These are phyloP conservation scores for Cercospora sp. DNA, from an alignment of 2,329 filamentous ascomycete genomes.

Conservation along the genomic window DNA sequence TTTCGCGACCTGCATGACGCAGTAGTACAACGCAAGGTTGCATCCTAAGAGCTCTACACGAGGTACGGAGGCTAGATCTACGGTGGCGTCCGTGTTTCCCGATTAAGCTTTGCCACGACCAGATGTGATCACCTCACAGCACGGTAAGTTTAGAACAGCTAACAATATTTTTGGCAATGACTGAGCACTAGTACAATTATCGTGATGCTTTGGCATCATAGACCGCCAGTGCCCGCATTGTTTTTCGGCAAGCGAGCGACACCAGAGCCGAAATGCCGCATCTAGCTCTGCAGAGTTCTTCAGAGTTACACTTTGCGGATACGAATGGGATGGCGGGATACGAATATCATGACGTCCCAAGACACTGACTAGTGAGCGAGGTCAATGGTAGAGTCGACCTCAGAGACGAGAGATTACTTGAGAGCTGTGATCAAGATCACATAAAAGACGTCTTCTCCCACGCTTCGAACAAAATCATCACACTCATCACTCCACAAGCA, in stretches of 20 bases:
- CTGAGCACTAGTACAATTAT: background rate
- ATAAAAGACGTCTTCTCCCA: background rate
- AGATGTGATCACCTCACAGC: background rate
- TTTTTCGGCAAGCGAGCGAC: background rate
- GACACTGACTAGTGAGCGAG: background rate
- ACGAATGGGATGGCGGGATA: background rate
- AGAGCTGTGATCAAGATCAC: background rate
- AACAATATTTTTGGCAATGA: background rate
- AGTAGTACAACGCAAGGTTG: background rate
- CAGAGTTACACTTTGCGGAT: background rate
- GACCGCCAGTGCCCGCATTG: background rate
- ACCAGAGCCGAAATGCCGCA: background rate
- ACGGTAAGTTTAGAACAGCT: background rate
- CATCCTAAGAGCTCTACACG: constrained; percentile 11
- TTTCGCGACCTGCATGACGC: background rate
- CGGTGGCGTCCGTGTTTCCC: constrained; percentile 4
- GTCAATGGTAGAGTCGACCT: background rate
- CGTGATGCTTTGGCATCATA: background rate
- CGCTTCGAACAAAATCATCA: background rate
- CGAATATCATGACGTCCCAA: constrained; percentile 7
- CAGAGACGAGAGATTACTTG: background rate
- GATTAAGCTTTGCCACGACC: constrained; percentile 2
- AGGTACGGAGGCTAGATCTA: constrained; percentile 6
- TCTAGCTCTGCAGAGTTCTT: background rate
- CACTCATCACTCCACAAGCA: background rate